phyloP scores from a whole-genome alignment of 306 rosid species.

The Boehmeria nivea region DNA sequence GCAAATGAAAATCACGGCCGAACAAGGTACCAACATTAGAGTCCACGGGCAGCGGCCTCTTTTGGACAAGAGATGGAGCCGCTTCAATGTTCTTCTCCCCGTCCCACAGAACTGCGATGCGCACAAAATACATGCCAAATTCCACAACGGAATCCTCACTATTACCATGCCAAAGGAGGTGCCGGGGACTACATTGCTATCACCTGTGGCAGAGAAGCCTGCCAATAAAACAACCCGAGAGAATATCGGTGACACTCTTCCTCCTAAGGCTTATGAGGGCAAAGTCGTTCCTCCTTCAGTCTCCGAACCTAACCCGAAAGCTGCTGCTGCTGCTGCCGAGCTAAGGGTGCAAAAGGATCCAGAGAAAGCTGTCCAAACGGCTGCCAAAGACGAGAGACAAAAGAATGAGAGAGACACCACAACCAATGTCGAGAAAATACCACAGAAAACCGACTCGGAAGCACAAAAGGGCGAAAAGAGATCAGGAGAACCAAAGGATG shows the following conservation, averaged over 20 bases:
- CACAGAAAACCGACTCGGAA: neutral
- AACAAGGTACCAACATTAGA: slow-evolving; percentile 8
- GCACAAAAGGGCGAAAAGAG: neutral
- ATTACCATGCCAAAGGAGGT: slow-evolving; percentile 43
- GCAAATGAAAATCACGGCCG: slow-evolving; percentile 21
- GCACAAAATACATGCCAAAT: slow-evolving; percentile 29
- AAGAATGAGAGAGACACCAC: neutral
- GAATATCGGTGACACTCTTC: neutral
- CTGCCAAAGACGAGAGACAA: neutral
- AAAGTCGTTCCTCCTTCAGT: slow-evolving; percentile 15
- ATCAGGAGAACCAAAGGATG: neutral
- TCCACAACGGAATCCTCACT: slow-evolving; percentile 31
- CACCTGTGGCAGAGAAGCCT: slow-evolving; percentile 17
- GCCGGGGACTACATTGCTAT: neutral
- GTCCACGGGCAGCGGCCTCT: slow-evolving; percentile 48
- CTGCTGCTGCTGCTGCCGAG: neutral
- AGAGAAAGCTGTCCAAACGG: slow-evolving; percentile 1
- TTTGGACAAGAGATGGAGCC: slow-evolving; percentile 27
- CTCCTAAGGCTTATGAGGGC: slow-evolving; percentile 16
- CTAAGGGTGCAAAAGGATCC: slow-evolving; percentile 7
- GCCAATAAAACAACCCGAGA: slow-evolving; percentile 21
- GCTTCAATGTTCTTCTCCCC: slow-evolving; percentile 29
- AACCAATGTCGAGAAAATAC: neutral
- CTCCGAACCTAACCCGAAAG: neutral
- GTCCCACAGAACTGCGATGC: slow-evolving; percentile 31